Conservation (phyloP, 1,284 basidiomycete genomes). For the Rhodotorula sp. region DNA sequence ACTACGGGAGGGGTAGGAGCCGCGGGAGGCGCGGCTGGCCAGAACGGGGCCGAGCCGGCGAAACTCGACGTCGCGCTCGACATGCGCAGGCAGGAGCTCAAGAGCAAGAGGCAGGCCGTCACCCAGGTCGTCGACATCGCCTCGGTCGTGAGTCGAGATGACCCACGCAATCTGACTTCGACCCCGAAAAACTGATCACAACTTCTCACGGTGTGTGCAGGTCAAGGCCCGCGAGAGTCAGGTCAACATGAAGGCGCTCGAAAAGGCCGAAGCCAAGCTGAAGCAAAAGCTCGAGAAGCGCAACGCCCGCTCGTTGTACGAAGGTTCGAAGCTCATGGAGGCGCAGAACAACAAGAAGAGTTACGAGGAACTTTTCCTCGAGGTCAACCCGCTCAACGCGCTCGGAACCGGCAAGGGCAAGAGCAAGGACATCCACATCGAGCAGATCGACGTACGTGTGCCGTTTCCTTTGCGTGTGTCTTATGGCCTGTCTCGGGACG, state of each 20-base stretch:
- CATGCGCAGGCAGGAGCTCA: slow-evolving; percentile 70
- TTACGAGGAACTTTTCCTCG: slow-evolving; percentile 99
- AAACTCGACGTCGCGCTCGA: slow-evolving; percentile 92
- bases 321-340: slow-evolving; percentile 92
- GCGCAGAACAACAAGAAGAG: slow-evolving; percentile 88
- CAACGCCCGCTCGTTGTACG: slow-evolving; percentile 68
- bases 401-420: slow-evolving; percentile 79
- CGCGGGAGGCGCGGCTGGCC: slow-evolving; percentile 35
- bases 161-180: no score
- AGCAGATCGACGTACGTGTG: slow-evolving; percentile 73
- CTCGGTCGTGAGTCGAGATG: slow-evolving; percentile 20
- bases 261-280: slow-evolving; percentile 97
- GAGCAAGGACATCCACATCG: slow-evolving; percentile 93
- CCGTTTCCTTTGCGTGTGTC: background rate
- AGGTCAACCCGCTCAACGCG: slow-evolving; percentile 94
- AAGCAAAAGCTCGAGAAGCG: slow-evolving; percentile 98
- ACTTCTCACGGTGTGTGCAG: slow-evolving; percentile 2
- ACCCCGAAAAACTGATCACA: background rate
- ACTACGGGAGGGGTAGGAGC: slow-evolving; percentile 52
- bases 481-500: slow-evolving; percentile 62
- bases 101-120: slow-evolving; percentile 48
- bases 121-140: slow-evolving; percentile 48
- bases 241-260: slow-evolving; percentile 96
- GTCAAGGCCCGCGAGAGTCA: slow-evolving; percentile 70
- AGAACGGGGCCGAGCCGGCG: slow-evolving; percentile 52